Base-by-base conservation (phyloP, 768 basidiomycete species). In the Trametopsis cervina region DNA sequence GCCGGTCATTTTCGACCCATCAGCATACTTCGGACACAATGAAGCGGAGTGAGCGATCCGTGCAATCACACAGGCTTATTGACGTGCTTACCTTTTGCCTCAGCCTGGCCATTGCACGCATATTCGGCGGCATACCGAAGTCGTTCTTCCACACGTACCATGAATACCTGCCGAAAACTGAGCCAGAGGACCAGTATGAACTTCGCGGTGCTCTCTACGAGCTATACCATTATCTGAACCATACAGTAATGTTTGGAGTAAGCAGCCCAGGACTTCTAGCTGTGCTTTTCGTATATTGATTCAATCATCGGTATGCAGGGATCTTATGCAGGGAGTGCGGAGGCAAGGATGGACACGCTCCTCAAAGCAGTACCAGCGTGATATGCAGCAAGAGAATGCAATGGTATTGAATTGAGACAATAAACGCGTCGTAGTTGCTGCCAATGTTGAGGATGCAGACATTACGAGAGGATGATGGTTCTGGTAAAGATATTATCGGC, bases 201-300 rank as follows among this genome's bases (percentile, higher is more conserved):
- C 68, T 80, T 29, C 75, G 88, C 26, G 72, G 64, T 25, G 76
- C 84, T 43, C 63, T 89, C n/a, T 89, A 90, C 54, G 78, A 87
- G 61, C 64, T 89, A 22, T 90, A 85, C 53, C 88, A 90, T 63
- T 87, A 88, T 58, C 66, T 89, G 54, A 90, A 90, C 56, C 88
- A 90, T 57, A 86, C 87, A 0, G 66, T 86, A 4, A 61, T 90
- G 4, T 89, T 89, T 58, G 85, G 85, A 50, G 87, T 88, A 59
- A 67, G 83, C 7, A n/a, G n/a, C n/a, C n/a, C n/a, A n/a, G n/a
- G n/a, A n/a, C n/a, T n/a, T n/a, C n/a, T n/a, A n/a, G n/a, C n/a
- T n/a, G n/a, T n/a, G n/a, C 69, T 7, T 18, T 38, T 9, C 1
- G 20, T 23, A 13, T 15, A 33, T 26, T n/a, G 6, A 27, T 47